phyloP scores from a whole-genome alignment of 1,139 yeast species.

The Suhomyces choctaworum region DNA sequence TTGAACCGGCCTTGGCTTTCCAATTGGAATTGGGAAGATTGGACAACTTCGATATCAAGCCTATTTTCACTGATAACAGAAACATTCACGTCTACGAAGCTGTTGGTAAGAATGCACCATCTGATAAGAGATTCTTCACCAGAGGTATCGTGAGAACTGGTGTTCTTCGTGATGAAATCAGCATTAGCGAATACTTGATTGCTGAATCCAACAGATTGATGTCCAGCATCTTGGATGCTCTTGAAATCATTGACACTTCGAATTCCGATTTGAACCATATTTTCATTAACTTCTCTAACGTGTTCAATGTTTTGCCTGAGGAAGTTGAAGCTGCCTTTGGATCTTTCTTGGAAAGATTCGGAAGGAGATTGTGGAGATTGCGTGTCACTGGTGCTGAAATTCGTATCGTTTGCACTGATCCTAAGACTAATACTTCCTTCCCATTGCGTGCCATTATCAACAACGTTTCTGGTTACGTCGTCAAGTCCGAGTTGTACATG shows the following conservation, averaged over 20 bases:
- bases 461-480: conserved; percentile 96
- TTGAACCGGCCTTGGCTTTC: conserved; percentile 97
- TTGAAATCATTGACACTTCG: conserved; percentile 91
- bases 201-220: conserved; percentile 95
- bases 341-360: conserved; percentile 95
- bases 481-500: conserved; percentile 89
- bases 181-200: conserved; percentile 89
- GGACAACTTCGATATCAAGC: conserved; percentile 91
- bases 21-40: conserved; percentile 93
- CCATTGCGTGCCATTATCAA: conserved; percentile 96
- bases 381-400: conserved; percentile 97
- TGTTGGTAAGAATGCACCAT: conserved; percentile 86
- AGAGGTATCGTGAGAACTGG: conserved; percentile 98
- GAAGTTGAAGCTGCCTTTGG: conserved; percentile 98
- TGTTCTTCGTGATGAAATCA: conserved; percentile 85
- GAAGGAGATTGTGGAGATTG: conserved; percentile 94
- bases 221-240: conserved; percentile 92
- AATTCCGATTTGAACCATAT: conserved; percentile 96
- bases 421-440: conserved; percentile 81
- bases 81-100: conserved; percentile 98
- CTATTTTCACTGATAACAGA: conserved; percentile 94
- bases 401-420: conserved; percentile 91
- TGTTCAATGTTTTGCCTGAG: conserved; percentile 87
- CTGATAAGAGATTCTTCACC: conserved; percentile 93
- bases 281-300: conserved; percentile 93